Percentiles rank a stretch among this genome's conserved stretches.
phyloP scores from a whole-genome alignment of 1,139 yeast species.

The Debaryomyces subglobosus region DNA sequence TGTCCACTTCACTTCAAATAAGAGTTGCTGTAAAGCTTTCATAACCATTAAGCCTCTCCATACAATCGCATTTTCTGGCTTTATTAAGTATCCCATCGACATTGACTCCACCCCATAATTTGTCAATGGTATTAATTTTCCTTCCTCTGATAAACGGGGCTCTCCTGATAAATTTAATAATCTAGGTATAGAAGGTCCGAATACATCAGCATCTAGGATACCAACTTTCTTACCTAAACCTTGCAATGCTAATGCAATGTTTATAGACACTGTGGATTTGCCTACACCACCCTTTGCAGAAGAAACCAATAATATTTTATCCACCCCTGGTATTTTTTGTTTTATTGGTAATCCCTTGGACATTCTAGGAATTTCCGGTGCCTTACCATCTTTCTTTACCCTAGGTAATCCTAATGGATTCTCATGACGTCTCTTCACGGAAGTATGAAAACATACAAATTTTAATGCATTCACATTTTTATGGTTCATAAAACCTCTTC shows the following conservation, averaged over 20 bases:
- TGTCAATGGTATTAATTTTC: constrained; percentile 66
- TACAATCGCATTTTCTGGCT: constrained; percentile 71
- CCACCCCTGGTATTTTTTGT: constrained; percentile 61
- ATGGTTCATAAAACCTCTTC: not conserved
- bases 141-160: constrained; percentile 58
- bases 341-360: constrained; percentile 57
- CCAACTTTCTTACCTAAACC: constrained; percentile 63
- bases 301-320: constrained; percentile 65
- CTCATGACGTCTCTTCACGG: constrained; percentile 24
- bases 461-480: not conserved
- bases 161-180: constrained; percentile 67
- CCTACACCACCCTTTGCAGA: constrained; percentile 84
- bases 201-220: constrained; percentile 76
- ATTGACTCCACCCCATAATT: constrained; percentile 81
- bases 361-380: constrained; percentile 40
- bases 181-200: constrained; percentile 83
- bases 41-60: constrained; percentile 90
- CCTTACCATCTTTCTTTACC: constrained; percentile 17
- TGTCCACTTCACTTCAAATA: constrained; percentile 83
- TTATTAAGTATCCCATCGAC: constrained; percentile 86
- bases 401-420: constrained; percentile 58
- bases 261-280: constrained; percentile 62
- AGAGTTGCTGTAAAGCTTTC: constrained; percentile 80
- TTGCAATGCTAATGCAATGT: constrained; percentile 66
- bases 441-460: constrained; percentile 5